These are phyloP conservation scores for Talaromyces adpressus DNA, from an alignment of 495 filamentous ascomycete genomes.

Conservation along the genomic window DNA sequence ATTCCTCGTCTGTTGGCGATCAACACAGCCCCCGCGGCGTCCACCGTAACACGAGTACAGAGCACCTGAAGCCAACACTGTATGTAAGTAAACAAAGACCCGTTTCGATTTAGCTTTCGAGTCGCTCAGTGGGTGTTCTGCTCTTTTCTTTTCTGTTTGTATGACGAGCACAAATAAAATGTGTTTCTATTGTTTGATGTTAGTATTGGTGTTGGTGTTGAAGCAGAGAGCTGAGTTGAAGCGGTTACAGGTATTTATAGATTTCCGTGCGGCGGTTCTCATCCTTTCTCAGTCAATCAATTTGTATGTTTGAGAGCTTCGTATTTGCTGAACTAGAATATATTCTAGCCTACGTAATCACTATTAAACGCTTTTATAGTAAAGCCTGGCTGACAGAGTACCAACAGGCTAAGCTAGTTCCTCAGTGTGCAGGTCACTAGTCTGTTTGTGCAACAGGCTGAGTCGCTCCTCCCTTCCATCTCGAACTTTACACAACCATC, in stretches of 20 bases:
- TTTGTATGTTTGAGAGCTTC: not conserved
- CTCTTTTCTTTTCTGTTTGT: not conserved
- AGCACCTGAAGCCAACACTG: not conserved
- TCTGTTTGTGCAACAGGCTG: constrained; percentile 7
- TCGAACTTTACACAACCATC: not conserved
- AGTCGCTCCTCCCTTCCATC: constrained; percentile 2
- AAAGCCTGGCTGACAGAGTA: not conserved
- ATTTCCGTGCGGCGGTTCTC: not conserved
- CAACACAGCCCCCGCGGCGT: not conserved
- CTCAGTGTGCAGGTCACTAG: constrained; percentile 4
- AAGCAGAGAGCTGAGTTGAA: not conserved
- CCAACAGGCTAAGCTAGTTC: not conserved
- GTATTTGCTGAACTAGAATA: not conserved
- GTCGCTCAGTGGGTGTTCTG: not conserved
- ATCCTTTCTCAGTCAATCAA: not conserved
- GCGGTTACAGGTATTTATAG: too few species aligned
- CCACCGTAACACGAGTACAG: not conserved
- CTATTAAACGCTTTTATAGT: not conserved
- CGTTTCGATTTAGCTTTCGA: not conserved
- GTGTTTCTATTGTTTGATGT: not conserved
- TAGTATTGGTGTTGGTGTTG: not conserved
- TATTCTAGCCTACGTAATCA: not conserved
- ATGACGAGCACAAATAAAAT: not conserved
- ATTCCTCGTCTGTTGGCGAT: not conserved
- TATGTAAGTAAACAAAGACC: not conserved